Evolutionary conservation across 495 filamentous ascomycete genomes (phyloP).

Genomic region (Echria macrotheca): DNA sequence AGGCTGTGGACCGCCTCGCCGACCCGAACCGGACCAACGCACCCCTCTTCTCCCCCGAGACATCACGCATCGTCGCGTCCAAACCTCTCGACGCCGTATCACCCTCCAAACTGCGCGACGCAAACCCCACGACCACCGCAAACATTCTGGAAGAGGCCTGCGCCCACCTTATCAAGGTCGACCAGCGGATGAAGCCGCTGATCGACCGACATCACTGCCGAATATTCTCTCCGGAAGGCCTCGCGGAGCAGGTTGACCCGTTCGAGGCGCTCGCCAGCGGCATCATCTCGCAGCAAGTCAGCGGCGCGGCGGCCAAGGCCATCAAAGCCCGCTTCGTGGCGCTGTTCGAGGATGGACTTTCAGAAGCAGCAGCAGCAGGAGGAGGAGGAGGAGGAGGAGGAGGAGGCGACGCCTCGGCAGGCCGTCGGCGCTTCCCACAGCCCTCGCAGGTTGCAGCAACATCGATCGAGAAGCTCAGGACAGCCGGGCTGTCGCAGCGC

Average conservation of each 20-base stretch:
- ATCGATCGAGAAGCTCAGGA: conserved; percentile 60
- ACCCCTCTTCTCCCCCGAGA: conserved; percentile 71
- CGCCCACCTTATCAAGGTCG: conserved; percentile 69
- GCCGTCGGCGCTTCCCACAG: conserved; percentile 55
- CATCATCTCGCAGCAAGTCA: conserved; percentile 95
- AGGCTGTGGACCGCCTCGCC: conserved; percentile 45
- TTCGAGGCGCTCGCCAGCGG: conserved; percentile 76
- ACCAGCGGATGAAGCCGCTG: conserved; percentile 65
- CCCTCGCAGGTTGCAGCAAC: conserved; percentile 63
- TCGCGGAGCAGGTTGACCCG: conserved; percentile 80
- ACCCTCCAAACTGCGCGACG: conserved; percentile 48
- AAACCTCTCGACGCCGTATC: conserved; percentile 46
- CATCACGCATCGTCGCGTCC: conserved; percentile 61
- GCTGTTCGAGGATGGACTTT: conserved; percentile 51
- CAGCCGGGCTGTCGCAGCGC: conserved; percentile 81
- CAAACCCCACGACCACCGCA: conserved; percentile 60
- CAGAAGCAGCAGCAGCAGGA: conserved; percentile 15
- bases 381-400: too few species aligned
- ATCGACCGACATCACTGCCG: conserved; percentile 71
- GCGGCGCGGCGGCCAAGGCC: conserved; percentile 79
- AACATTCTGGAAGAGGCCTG: conserved; percentile 72
- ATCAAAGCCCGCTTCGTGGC: conserved; percentile 81
- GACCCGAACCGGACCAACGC: conserved; percentile 59
- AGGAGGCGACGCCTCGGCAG: too few species aligned
- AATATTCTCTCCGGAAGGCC: conserved; percentile 73